phyloP scores from a whole-genome alignment of 352 stramenopile species.

The Pythium rhizo-oryzae region DNA sequence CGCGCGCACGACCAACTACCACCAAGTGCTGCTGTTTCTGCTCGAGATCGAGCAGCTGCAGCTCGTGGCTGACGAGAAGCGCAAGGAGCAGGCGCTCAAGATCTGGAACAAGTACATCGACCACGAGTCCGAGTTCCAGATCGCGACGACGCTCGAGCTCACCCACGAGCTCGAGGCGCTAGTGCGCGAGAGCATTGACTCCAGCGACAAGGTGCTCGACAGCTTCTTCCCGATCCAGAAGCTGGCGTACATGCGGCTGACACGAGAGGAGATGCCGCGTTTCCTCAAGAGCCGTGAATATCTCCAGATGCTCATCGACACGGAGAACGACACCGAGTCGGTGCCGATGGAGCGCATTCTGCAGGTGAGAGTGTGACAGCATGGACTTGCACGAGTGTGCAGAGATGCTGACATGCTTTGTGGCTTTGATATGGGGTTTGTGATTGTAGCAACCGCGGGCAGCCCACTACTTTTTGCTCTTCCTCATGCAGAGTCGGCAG shows the following conservation, averaged over 20 bases:
- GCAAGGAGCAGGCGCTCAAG: slow-evolving; percentile 72
- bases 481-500: slow-evolving; percentile 86
- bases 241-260: slow-evolving; percentile 83
- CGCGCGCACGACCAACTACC: slow-evolving; percentile 59
- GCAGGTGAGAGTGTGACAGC: slow-evolving; percentile 37
- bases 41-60: slow-evolving; percentile 84
- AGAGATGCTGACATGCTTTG: neutral
- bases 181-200: slow-evolving; percentile 69
- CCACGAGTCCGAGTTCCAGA: slow-evolving; percentile 80
- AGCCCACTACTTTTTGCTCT: slow-evolving; percentile 87
- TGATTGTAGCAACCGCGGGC: slow-evolving; percentile 58
- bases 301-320: slow-evolving; percentile 83
- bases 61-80: slow-evolving; percentile 66
- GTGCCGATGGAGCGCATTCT: slow-evolving; percentile 84
- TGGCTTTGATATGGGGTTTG: slow-evolving; percentile 2
- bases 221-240: slow-evolving; percentile 87
- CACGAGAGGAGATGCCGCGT: slow-evolving; percentile 74
- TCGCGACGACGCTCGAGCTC: slow-evolving; percentile 78
- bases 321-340: slow-evolving; percentile 70
- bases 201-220: slow-evolving; percentile 51
- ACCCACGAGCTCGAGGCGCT: slow-evolving; percentile 76
- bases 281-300: slow-evolving; percentile 89
- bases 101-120: slow-evolving; percentile 90
- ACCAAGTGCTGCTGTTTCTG: slow-evolving; percentile 87
- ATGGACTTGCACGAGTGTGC: neutral